Conservation (phyloP, 2,329 filamentous ascomycete genomes). For the Trichoderma semiorbis region DNA sequence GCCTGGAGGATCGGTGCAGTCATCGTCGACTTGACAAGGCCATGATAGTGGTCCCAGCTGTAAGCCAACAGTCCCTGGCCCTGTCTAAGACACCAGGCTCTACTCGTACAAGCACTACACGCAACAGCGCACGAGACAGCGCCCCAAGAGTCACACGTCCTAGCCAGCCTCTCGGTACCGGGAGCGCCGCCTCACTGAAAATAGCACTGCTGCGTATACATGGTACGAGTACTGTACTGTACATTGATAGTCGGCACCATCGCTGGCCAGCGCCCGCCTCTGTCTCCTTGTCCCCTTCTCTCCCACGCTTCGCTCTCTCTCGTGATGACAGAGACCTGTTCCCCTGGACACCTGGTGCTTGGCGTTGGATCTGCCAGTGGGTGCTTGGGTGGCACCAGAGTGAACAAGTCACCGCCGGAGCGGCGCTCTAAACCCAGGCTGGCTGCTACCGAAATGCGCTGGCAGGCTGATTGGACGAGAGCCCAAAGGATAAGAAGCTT, state of each 20-base stretch:
- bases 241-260: neutral
- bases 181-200: slow-evolving; percentile 15
- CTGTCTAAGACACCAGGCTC: slow-evolving; percentile 1
- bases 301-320: neutral
- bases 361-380: slow-evolving; percentile 12
- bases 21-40: neutral
- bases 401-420: slow-evolving; percentile 18
- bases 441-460: slow-evolving; percentile 14
- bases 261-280: neutral
- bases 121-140: slow-evolving; percentile 5
- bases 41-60: neutral
- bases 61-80: slow-evolving; percentile 7
- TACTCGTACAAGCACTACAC: neutral
- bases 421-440: slow-evolving; percentile 13
- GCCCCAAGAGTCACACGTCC: neutral
- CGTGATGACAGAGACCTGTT: slow-evolving; percentile 10
- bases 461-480: slow-evolving; percentile 16
- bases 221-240: neutral
- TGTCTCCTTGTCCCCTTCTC: neutral
- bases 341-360: neutral
- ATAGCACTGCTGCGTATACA: slow-evolving; percentile 3
- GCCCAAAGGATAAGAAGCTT: slow-evolving; percentile 12
- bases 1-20: neutral
- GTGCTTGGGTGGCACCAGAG: slow-evolving; percentile 5
- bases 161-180: slow-evolving; percentile 3